These are phyloP conservation scores for Pisolithus microcarpus DNA, from an alignment of 768 basidiomycete species.

Conservation along the genomic window DNA sequence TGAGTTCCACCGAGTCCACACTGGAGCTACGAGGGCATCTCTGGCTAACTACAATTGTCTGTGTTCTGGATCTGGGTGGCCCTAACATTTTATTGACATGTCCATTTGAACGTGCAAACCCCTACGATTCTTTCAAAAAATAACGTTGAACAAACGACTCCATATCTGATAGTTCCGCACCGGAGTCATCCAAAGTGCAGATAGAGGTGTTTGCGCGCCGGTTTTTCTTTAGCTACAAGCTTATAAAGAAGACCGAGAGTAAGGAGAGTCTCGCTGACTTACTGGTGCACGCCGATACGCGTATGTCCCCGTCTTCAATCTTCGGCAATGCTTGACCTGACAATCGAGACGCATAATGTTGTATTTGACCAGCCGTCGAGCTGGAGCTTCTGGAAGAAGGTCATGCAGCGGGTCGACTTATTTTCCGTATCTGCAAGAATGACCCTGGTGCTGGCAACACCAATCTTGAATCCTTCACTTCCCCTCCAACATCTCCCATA, in stretches of 20 bases:
- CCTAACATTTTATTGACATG: background rate
- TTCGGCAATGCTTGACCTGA: no score
- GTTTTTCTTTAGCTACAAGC: slow-evolving; percentile 27
- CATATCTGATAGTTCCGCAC: slow-evolving; percentile 15
- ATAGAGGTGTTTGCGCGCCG: slow-evolving; percentile 27
- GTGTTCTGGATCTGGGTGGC: background rate
- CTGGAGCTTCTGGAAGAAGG: slow-evolving; percentile 27
- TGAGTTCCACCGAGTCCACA: slow-evolving; percentile 7
- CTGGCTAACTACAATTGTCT: background rate
- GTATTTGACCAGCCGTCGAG: slow-evolving; percentile 16
- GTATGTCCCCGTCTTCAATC: slow-evolving; percentile 11
- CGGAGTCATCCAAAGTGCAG: slow-evolving; percentile 28
- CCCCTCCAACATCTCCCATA: background rate
- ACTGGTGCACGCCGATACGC: slow-evolving; percentile 25
- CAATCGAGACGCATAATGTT: no score
- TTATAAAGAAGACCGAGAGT: slow-evolving; percentile 29
- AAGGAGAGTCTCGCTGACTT: slow-evolving; percentile 26
- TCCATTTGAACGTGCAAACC: background rate
- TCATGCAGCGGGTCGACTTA: slow-evolving; percentile 22
- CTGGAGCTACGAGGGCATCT: background rate
- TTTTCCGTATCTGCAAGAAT: slow-evolving; percentile 21
- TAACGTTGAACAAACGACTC: no score
- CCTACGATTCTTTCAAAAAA: no score
- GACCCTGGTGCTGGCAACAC: slow-evolving; percentile 2
- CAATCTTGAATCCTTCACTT: background rate